Percentiles rank a stretch among this genome's conserved stretches.
phyloP scores from a whole-genome alignment of 129 eudicot genomes.

The Chrysanthemum seticuspe region DNA sequence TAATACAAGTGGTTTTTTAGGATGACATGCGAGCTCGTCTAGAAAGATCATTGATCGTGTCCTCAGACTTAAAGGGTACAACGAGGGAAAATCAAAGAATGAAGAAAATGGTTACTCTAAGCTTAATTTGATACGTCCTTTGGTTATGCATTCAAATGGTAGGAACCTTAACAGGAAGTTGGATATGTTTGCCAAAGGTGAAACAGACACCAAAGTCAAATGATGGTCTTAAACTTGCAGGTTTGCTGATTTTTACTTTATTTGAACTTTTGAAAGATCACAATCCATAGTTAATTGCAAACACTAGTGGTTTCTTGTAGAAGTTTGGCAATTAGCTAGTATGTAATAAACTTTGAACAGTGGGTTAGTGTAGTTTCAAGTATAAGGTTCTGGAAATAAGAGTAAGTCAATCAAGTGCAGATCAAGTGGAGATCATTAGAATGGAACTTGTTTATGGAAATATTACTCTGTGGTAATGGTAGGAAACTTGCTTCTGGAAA shows the following conservation, averaged over 20 bases:
- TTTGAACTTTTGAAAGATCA: conserved; percentile 9
- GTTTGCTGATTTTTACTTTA: conserved; percentile 25
- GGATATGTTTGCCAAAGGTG: conserved; percentile 43
- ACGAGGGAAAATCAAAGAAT: conserved; percentile 72
- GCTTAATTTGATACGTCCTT: conserved; percentile 57
- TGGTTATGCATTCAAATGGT: conserved; percentile 43
- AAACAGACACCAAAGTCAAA: conserved; percentile 34
- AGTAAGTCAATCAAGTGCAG: too few relatives aligned
- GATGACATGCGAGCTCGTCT: conserved; percentile 70
- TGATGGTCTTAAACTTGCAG: conserved; percentile 49
- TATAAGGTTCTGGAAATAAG: too few relatives aligned
- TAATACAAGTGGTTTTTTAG: conserved; percentile 29
- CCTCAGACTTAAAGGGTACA: conserved; percentile 66
- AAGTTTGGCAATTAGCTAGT: too few relatives aligned
- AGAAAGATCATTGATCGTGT: conserved; percentile 81
- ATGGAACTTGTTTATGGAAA: too few relatives aligned
- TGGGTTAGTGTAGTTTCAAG: too few relatives aligned
- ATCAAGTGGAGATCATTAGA: too few relatives aligned
- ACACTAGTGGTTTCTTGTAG: too few relatives aligned
- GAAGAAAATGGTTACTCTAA: conserved; percentile 65
- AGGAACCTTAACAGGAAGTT: conserved; percentile 43
- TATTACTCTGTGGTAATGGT: too few relatives aligned
- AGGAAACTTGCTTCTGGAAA: too few relatives aligned
- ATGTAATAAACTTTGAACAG: too few relatives aligned
- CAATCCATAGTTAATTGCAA: too few relatives aligned